Evolutionary conservation across 371 early-diverging fungal genomes (phyloP).

Genomic region (Apophysomyces variabilis): DNA sequence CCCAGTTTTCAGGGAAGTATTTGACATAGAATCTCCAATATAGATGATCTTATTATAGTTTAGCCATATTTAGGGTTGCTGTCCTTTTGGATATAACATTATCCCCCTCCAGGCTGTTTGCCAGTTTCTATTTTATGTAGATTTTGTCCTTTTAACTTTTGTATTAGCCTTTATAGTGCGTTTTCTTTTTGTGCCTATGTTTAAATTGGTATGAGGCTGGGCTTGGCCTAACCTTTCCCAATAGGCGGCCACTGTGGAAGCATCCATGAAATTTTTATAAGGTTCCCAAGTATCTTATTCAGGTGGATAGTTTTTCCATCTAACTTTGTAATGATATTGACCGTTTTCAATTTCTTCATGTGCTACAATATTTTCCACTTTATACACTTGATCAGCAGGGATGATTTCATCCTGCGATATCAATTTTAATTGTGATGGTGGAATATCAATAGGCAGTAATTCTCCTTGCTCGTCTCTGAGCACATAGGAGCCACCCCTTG

Average conservation of each 20-base stretch:
- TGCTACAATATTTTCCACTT: constrained; percentile 13
- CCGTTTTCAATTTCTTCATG: constrained; percentile 1
- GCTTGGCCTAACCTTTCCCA: neutral
- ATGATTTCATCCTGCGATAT: constrained; percentile 20
- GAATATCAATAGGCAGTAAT: constrained; percentile 7
- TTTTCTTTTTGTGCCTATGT: too few relatives aligned
- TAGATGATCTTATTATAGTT: too few relatives aligned
- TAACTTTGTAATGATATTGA: constrained; percentile 16
- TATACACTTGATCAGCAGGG: constrained; percentile 12
- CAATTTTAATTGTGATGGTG: constrained; percentile 13
- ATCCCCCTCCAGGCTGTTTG: too few relatives aligned
- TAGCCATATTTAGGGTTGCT: too few relatives aligned
- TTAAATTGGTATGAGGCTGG: too few relatives aligned
- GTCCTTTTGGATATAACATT: too few relatives aligned
- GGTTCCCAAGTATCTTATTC: constrained; percentile 18
- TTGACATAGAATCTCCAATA: too few relatives aligned
- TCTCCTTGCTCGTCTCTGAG: constrained; percentile 12
- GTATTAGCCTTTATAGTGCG: too few relatives aligned
- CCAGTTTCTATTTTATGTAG: too few relatives aligned
- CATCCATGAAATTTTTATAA: constrained; percentile 12
- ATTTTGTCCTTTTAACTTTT: too few relatives aligned
- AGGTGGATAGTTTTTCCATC: constrained; percentile 22
- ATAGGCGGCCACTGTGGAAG: neutral
- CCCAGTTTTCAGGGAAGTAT: too few relatives aligned
- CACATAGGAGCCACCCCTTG: constrained; percentile 15